Evolutionary conservation across 306 rosid species (phyloP), one percentile per base, ranked within the genome.

Genomic region (Malus domestica): DNA sequence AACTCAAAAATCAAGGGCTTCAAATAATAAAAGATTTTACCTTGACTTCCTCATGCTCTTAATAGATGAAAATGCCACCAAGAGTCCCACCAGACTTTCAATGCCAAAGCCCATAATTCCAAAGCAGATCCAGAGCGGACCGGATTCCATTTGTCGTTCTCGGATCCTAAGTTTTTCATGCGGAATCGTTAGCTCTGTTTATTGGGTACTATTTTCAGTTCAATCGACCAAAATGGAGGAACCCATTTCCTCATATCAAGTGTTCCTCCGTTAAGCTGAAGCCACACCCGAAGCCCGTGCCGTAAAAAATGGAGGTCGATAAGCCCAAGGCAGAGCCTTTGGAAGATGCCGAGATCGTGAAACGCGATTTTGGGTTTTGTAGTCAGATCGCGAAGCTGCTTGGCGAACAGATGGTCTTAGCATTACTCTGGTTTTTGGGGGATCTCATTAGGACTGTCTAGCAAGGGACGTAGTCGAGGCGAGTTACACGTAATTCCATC

Each of bases 351-450:
- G 85, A 35, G 73, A 49, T 84, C 16, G 76, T 45, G 32, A 85
- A 80, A 85, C 67, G 83, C 60, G 30, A 82, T 70, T 25, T 74
- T 25, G 90, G 91, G 58, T 32, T 93, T 23, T 86, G 94, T 84
- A 63, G 67, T 62, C 88, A 87, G 85, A 93, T 91, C 30, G 90
- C 91, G 91, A 90, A 87, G 87, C 52, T 88, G 82, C 42, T 38
- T 38, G 10, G 42, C 42, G 10, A 38, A 38, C 8, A 1, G 10
- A 38, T 38, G 2, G 40, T 7, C 0, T 7, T 38, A 7, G 42
- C 42, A 7, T 38, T 38, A 7, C 2, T 38, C 2, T 38, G 10
- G 42, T 2, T 38, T 38, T 38, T 7, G 1, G 9, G 8, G 9
- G 9, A 38, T 38, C 42, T 38, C 42, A 38, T 38, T 38, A 38